Evolutionary conservation across 169 alveolate species (phyloP).

Genomic region (Babesia bovis): DNA sequence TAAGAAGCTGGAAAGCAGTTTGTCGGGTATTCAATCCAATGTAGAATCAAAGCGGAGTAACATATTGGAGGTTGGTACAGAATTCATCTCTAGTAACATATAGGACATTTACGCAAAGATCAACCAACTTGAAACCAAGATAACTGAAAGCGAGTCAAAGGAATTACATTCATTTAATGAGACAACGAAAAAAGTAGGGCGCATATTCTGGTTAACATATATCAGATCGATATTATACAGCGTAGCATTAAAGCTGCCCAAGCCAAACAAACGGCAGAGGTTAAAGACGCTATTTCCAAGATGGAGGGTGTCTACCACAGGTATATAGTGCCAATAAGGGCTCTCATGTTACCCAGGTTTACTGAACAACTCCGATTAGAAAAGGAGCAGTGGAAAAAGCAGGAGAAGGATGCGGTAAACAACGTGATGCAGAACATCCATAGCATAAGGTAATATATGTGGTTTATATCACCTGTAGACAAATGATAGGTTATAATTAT

Average conservation of each 20-base stretch:
- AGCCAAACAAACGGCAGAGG: conserved; percentile 34
- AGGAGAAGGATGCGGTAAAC: conserved; percentile 38
- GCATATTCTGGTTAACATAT: not conserved
- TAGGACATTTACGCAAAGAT: conserved; percentile 63
- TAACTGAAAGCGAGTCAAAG: conserved; percentile 41
- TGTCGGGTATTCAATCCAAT: conserved; percentile 51
- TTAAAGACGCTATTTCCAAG: conserved; percentile 34
- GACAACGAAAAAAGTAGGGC: conserved; percentile 42
- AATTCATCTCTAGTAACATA: no score
- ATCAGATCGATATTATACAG: conserved; percentile 53
- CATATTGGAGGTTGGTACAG: conserved; percentile 43
- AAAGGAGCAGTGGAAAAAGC: conserved; percentile 53
- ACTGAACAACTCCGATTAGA: conserved; percentile 36
- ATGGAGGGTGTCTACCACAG: conserved; percentile 59
- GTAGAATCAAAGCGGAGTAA: conserved; percentile 58
- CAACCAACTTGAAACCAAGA: conserved; percentile 51
- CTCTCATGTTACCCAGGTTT: conserved; percentile 31
- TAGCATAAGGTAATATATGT: conserved; percentile 18
- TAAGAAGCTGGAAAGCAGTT: conserved; percentile 57
- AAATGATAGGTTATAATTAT: not conserved
- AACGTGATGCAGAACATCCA: conserved; percentile 22
- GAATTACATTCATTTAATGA: conserved; percentile 5
- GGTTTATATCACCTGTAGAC: no score
- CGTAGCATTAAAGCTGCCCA: conserved; percentile 17
- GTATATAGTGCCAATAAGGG: not conserved